Percentiles rank a stretch among this genome's conserved stretches.
Conservation (phyloP, 371 early-diverging fungal genomes). For the Phascolomyces articulosus region DNA sequence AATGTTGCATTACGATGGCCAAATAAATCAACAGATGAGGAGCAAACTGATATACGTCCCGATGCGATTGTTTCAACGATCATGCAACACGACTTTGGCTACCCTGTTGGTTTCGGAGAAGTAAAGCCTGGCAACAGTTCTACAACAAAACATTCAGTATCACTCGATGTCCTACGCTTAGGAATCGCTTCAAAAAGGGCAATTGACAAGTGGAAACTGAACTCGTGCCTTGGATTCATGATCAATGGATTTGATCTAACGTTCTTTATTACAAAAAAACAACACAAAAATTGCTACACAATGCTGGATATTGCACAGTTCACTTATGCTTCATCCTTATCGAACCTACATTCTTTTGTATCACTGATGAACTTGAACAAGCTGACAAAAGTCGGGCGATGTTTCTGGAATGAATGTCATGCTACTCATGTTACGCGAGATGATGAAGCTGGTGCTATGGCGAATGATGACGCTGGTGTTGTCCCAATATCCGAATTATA, state of each 20-base stretch:
- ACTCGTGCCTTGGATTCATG: slow-evolving; percentile 15
- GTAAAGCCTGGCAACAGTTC: slow-evolving; percentile 30
- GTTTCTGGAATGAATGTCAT: slow-evolving; percentile 5
- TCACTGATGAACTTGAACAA: slow-evolving; percentile 2
- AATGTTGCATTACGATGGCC: too few species aligned
- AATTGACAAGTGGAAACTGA: slow-evolving; percentile 7
- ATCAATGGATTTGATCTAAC: slow-evolving; percentile 8
- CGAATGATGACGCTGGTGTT: too few species aligned
- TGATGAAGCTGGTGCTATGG: too few species aligned
- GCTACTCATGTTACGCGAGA: slow-evolving; percentile 6
- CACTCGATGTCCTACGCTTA: slow-evolving; percentile 23
- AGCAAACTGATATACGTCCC: too few species aligned
- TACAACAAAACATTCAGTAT: slow-evolving; percentile 24
- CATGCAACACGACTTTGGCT: slow-evolving; percentile 23
- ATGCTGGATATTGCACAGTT: slow-evolving; percentile 7
- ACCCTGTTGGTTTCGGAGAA: slow-evolving; percentile 32
- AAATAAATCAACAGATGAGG: too few species aligned
- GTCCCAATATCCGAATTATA: too few species aligned
- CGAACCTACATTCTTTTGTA: slow-evolving; percentile 1
- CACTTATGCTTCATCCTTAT: slow-evolving; percentile 2
- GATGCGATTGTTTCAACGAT: too few species aligned
- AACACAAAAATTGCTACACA: slow-evolving; percentile 8
- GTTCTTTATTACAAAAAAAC: slow-evolving; percentile 11
- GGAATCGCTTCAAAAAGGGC: slow-evolving; percentile 15
- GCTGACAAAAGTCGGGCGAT: not conserved